A percentile compares a stretch with the other conserved stretches of the same genome.
These are phyloP conservation scores for Cryphonectria naterciae DNA, from an alignment of 2,329 filamentous ascomycete species.

Conservation along the genomic window DNA sequence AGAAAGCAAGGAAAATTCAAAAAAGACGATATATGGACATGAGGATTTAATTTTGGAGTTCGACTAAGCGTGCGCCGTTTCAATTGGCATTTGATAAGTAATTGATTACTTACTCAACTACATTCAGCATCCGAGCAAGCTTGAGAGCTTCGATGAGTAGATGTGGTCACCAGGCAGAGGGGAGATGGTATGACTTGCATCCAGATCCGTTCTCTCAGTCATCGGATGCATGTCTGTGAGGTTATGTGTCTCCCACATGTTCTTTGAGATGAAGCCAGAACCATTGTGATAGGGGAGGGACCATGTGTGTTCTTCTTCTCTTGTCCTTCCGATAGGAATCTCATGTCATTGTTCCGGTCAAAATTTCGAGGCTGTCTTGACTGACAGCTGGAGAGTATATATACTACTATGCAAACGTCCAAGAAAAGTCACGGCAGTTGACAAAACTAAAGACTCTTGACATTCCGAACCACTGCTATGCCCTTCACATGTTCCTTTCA, in stretches of 20 bases:
- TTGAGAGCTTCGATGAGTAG: too few species aligned
- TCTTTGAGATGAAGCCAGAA: slow-evolving; percentile 11
- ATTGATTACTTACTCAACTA: neutral
- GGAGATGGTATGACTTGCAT: neutral
- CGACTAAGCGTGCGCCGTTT: neutral
- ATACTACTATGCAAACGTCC: too few species aligned
- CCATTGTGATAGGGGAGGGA: neutral
- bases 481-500: too few species aligned
- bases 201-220: neutral
- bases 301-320: neutral
- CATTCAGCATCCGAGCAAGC: neutral
- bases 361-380: neutral
- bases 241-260: slow-evolving; percentile 15
- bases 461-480: too few species aligned
- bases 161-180: too few species aligned
- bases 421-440: too few species aligned
- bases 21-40: slow-evolving; percentile 33
- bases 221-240: neutral
- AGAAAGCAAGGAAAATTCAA: slow-evolving; percentile 15
- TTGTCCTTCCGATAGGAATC: neutral
- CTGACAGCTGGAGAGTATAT: neutral
- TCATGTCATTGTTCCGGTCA: neutral
- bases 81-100: neutral
- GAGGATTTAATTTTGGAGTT: slow-evolving; percentile 28
- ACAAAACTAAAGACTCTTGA: too few species aligned